Percentiles rank a stretch among this genome's conserved stretches.
Conservation (phyloP, 164 flowering plant genomes). For the Vitis rupestris region DNA sequence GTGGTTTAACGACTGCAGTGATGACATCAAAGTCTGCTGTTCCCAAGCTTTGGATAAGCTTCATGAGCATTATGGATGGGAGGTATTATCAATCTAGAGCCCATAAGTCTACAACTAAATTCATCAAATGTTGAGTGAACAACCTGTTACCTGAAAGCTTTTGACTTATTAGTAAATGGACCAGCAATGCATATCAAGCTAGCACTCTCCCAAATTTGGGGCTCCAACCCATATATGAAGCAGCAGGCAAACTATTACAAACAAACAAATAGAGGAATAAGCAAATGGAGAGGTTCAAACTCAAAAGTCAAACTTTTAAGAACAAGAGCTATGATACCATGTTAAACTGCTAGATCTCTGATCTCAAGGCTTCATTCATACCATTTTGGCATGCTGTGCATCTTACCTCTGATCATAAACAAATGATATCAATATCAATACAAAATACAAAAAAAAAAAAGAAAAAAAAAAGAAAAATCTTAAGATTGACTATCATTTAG, state of each 20-base stretch:
- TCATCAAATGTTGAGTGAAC: background rate
- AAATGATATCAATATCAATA: background rate
- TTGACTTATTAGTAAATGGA: no score
- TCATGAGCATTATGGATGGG: slow-evolving; percentile 58
- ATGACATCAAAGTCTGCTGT: slow-evolving; percentile 70
- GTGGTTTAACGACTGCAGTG: slow-evolving; percentile 92
- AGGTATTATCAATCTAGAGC: slow-evolving; percentile 40
- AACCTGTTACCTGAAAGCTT: no score
- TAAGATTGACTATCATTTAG: background rate
- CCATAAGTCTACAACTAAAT: background rate
- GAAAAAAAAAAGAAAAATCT: background rate
- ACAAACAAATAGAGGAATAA: no score
- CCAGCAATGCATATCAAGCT: no score
- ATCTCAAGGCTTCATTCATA: background rate
- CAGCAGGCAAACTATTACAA: no score
- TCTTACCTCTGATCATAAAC: background rate
- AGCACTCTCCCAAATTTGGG: no score
- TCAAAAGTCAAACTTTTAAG: no score
- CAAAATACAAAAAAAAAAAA: background rate
- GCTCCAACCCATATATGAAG: no score
- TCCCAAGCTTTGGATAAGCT: slow-evolving; percentile 55
- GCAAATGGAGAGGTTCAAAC: no score
- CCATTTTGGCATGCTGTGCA: background rate
- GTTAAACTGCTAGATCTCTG: no score
- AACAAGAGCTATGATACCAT: no score